Evolutionary conservation across 805 yeast species (phyloP), one percentile per base, ranked within the genome.

Genomic region (Ogataea degrootiae): DNA sequence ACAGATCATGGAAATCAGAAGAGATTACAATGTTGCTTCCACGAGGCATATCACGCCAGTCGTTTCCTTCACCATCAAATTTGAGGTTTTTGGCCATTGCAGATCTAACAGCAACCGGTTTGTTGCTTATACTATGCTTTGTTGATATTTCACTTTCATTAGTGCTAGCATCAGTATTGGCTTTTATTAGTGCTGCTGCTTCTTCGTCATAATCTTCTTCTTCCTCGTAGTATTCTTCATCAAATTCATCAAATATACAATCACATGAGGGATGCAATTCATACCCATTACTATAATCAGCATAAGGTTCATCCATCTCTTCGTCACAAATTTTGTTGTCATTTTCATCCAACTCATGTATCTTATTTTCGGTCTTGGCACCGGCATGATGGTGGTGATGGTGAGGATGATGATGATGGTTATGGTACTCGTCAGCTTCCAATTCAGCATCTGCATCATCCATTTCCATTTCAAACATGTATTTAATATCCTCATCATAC

Each of bases 1-100:
- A 42, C 14, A 61, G 46, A 7, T 54, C 43, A 14, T 53, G 36
- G 47, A 65, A 66, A 3, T 55, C 55, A 9, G 57, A 51, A 3
- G 64, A 55, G 41, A 70, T 67, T 35, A 66, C 63, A 12, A 66
- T 62, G 58, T 85, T 85, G 1, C 69, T 69, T 3, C 80, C 87
- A 43, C 89, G 67, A 3, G 87, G 85, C 12, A 82, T 70, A 61
- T 83, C 90, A 55, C 89, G 67, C 87, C 90, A 83, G 64, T 85
- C 90, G 34, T 78, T 69, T 0, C 87, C 88, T 41, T 71, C 61
- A 26, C 77, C 74, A 59, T 82, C 87, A 60, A 79, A 76, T 42
- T 77, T 80, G 36, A 77, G 65, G 4, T 52, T 53, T 14, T 54
- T 52, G 1, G 66, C 59, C 2, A 57, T 51, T 9, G 58, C 49